These are phyloP conservation scores for Gossypium aridum DNA, from an alignment of 441 rosid genomes.

Conservation along the genomic window DNA sequence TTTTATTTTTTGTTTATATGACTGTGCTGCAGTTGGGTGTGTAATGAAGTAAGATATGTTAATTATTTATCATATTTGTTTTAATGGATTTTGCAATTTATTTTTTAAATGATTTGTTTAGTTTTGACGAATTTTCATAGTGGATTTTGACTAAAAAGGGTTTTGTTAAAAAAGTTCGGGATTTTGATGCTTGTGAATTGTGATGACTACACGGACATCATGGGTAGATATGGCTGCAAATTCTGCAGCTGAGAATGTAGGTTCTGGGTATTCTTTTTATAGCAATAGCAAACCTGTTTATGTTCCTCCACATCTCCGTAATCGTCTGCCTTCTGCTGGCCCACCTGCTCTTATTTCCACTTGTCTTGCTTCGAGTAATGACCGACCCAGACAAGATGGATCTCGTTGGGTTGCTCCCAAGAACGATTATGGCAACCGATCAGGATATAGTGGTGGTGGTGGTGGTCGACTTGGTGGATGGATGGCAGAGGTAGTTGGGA, in stretches of 20 bases:
- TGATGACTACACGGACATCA: slow-evolving; percentile 57
- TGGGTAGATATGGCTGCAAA: slow-evolving; percentile 83
- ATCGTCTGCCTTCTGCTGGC: slow-evolving; percentile 35
- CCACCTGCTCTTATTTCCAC: slow-evolving; percentile 36
- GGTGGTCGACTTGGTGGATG: slow-evolving; percentile 44
- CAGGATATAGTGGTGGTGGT: slow-evolving; percentile 29
- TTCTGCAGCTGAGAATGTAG: slow-evolving; percentile 54
- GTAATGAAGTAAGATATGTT: not conserved
- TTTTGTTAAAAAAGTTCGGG: slow-evolving; percentile 11
- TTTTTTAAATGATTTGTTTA: not conserved
- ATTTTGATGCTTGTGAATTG: slow-evolving; percentile 17
- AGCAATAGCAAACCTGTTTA: slow-evolving; percentile 42
- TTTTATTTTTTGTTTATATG: slow-evolving; percentile 8
- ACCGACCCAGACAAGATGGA: slow-evolving; percentile 27
- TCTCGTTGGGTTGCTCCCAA: slow-evolving; percentile 41
- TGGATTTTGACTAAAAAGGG: not conserved
- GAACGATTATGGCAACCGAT: slow-evolving; percentile 23
- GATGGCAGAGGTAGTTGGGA: slow-evolving; percentile 52
- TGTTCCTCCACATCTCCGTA: slow-evolving; percentile 78
- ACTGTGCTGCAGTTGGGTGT: not conserved
- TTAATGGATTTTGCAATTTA: not conserved
- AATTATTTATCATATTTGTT: not conserved
- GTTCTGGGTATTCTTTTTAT: slow-evolving; percentile 33
- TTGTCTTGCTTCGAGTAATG: slow-evolving; percentile 39
- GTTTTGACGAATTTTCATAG: slow-evolving; percentile 3